Conservation (phyloP, 805 yeast species). For the Ogataea allantospora region DNA sequence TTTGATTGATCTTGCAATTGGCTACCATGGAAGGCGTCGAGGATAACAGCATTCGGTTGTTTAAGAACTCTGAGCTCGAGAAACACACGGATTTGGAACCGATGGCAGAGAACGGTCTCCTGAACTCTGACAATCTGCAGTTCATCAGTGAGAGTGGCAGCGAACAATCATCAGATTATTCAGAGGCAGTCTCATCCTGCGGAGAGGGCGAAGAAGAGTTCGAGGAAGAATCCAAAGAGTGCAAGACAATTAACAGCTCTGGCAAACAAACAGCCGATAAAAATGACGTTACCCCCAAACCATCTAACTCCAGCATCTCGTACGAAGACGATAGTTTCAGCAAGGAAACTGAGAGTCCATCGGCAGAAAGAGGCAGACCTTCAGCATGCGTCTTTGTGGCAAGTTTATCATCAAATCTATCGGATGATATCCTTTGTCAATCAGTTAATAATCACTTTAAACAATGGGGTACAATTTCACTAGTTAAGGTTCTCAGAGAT, state of each 20-base stretch:
- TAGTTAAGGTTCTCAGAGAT: slow-evolving; percentile 83
- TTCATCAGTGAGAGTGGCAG: slow-evolving; percentile 18
- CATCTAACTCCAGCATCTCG: slow-evolving; percentile 9
- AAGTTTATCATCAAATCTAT: slow-evolving; percentile 60
- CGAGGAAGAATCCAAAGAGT: slow-evolving; percentile 1
- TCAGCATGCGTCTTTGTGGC: slow-evolving; percentile 90
- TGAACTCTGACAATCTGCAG: slow-evolving; percentile 13
- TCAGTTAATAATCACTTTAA: slow-evolving; percentile 69
- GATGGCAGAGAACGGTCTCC: slow-evolving; percentile 15
- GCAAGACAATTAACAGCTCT: not conserved
- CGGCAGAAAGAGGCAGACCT: slow-evolving; percentile 56
- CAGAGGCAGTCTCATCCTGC: slow-evolving; percentile 18
- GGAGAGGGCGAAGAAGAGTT: slow-evolving; percentile 15
- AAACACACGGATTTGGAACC: slow-evolving; percentile 17
- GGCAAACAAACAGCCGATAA: not conserved
- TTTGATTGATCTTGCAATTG: slow-evolving; percentile 1
- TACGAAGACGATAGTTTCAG: slow-evolving; percentile 22
- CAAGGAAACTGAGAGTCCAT: slow-evolving; percentile 15
- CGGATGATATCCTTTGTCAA: slow-evolving; percentile 69
- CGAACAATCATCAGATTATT: slow-evolving; percentile 22
- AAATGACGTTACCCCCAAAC: slow-evolving; percentile 1
- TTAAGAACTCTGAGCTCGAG: slow-evolving; percentile 14
- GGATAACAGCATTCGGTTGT: slow-evolving; percentile 20
- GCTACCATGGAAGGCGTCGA: slow-evolving; percentile 19
- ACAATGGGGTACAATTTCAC: slow-evolving; percentile 66